These are phyloP conservation scores for Colletotrichum chrysophilum DNA, from an alignment of 2,329 filamentous ascomycete genomes.

Conservation along the genomic window DNA sequence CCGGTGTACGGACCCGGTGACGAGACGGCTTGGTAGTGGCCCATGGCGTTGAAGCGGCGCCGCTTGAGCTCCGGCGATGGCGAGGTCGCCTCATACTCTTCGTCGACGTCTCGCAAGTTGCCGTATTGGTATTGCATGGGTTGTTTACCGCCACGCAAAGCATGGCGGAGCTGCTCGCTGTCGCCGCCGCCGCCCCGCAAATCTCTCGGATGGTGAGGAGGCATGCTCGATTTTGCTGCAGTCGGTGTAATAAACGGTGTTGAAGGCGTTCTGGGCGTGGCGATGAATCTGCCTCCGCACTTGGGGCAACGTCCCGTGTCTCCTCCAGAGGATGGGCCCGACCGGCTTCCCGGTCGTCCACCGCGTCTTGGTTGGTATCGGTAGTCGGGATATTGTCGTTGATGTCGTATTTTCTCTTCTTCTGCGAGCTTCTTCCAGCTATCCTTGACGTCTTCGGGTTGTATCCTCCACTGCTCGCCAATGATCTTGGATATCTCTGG, in stretches of 20 bases:
- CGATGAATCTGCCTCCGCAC: constrained; percentile 73
- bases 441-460: constrained; percentile 75
- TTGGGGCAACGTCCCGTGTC: constrained; percentile 68
- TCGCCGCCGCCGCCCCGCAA: not conserved
- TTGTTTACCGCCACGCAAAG: constrained; percentile 13
- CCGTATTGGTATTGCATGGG: constrained; percentile 11
- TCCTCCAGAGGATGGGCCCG: constrained; percentile 43
- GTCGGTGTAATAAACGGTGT: constrained; percentile 48
- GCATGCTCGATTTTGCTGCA: constrained; percentile 28
- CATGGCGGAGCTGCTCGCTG: constrained; percentile 13
- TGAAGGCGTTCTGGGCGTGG: constrained; percentile 64
- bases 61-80: constrained; percentile 65
- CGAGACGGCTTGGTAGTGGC: constrained; percentile 34
- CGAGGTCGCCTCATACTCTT: constrained; percentile 45
- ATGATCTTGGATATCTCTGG: constrained; percentile 98
- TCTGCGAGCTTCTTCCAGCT: constrained; percentile 91
- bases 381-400: constrained; percentile 90
- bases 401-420: constrained; percentile 90
- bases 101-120: constrained; percentile 29
- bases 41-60: constrained; percentile 59
- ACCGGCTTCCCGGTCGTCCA: constrained; percentile 38
- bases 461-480: constrained; percentile 86
- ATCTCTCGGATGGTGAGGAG: constrained; percentile 19
- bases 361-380: constrained; percentile 87
- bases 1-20: constrained; percentile 13